Conservation (phyloP, 2,329 filamentous ascomycete species). For the Dryadomyces quercivorus region DNA sequence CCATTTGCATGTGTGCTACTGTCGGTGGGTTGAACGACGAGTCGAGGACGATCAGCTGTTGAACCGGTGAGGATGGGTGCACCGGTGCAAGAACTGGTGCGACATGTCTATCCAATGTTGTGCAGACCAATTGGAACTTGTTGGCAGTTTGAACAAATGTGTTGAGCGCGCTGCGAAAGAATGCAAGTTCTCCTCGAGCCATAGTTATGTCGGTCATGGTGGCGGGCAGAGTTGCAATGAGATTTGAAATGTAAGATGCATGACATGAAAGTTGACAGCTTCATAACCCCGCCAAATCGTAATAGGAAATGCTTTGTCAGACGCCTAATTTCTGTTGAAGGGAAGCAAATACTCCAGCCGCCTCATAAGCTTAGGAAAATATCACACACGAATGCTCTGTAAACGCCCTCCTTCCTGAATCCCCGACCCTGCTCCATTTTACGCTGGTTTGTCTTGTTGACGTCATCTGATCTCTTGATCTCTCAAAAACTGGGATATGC, state of each 20-base stretch:
- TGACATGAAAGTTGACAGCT: no score
- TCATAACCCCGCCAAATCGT: not conserved
- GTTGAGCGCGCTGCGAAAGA: constrained; percentile 31
- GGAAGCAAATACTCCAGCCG: not conserved
- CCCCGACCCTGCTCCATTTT: not conserved
- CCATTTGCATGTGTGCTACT: constrained; percentile 46
- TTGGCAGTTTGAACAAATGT: constrained; percentile 30
- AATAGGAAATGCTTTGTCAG: not conserved
- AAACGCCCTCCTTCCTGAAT: not conserved
- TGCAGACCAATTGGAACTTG: constrained; percentile 32
- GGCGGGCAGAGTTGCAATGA: no score
- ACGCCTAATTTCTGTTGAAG: not conserved
- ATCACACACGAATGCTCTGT: not conserved
- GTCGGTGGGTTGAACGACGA: constrained; percentile 60
- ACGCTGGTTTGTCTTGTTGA: not conserved
- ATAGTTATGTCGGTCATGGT: constrained; percentile 1
- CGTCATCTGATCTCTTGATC: constrained; percentile 26
- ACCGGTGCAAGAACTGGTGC: constrained; percentile 1
- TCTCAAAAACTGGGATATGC: constrained; percentile 26
- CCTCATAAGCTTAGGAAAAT: not conserved
- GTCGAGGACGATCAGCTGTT: constrained; percentile 44
- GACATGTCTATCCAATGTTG: constrained; percentile 17
- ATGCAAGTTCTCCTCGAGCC: constrained; percentile 16
- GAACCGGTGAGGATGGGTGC: constrained; percentile 1
- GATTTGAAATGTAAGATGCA: no score